Evolutionary conservation across 73 alveolate species (phyloP), one percentile per base, ranked within the genome.

Genomic region (Paramecium sonneborni): DNA sequence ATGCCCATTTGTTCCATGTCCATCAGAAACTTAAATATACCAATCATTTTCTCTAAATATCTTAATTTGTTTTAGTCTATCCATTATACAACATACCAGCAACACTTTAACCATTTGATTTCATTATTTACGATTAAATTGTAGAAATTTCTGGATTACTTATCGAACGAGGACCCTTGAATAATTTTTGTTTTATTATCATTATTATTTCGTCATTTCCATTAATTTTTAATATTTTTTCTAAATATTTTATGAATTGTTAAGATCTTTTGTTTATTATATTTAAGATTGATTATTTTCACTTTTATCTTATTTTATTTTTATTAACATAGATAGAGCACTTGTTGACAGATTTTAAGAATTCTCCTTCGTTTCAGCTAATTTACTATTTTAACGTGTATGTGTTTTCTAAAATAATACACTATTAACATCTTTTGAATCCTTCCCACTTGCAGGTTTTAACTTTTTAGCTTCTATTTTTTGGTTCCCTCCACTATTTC

Each of bases 1-100:
- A 30, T 88, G 94, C 18, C 94, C 94, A n/a, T 88, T 88, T 10
- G 87, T 88, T 7, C 94, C 94, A 88, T 88, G 94, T 26, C 94
- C 94, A 70, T 88, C 94, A 23, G 91, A 88, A 1, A 88, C 94
- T n/a, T 82, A 39, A 72, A 41, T 56, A 70, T 56, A 88, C 70
- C 87, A 88, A 48, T 88, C 87, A 12, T 76, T 69, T 72, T 88
- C 87, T 72, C 76, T 37, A 88, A 12, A 58, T 70, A 39, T 88
- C 94, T 28, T 88, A n/a, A 43, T 88, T 88, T 8, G 94, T 88
- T 88, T 88, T 88, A 11, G 87, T 41, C 12, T 76, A 82, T 26
- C 87, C 87, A 32, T 62, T 82, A 44, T 76, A 82, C 3, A 88
- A 52, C 85, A 82, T 82, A 24, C 94, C 94, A 26, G 94, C 90